Base-by-base conservation (phyloP, 495 filamentous ascomycete genomes). In the Cercophora samala region DNA sequence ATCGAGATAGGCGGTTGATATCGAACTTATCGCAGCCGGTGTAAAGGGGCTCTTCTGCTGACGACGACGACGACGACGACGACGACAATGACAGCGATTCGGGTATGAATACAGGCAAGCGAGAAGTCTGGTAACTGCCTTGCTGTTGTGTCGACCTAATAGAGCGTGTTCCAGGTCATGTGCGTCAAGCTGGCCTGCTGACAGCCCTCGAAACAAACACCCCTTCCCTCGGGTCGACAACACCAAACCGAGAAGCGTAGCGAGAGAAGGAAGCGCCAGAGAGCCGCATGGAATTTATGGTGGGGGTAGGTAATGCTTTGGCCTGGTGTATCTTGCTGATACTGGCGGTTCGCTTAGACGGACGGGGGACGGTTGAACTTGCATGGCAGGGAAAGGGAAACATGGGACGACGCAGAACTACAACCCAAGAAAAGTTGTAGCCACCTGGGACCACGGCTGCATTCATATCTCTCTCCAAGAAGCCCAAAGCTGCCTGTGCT, bases 321-420 rank as follows among this genome's bases (percentile, higher is more conserved):
- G 60, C 21, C 60, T 21, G 65, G 60, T 17, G 65, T 19, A 46
- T 46, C 37, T 13, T 13, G 37, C 37, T 46, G 37, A 46, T 17
- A 46, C 37, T 52, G 66, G 61, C 37, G 24, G 54, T n/a, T 29
- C 3, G 60, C 24, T 21, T 42, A 59, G 13, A 29, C 22, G 15
- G 37, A 29, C 17, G 19, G 18, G 19, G 18, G 13, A 51, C 9
- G 60, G 29, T 58, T 4, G n/a, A 51, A 13, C 17, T 23, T n/a
- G 66, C 66, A 67, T 67, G 61, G 66, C 55, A 58, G 22, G 58
- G 21, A 15, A 63, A 21, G 65, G 55, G 55, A 63, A 37, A 58
- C 9, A 29, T 24, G 21, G 58, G 19, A 46, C 15, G 15, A 46
- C 15, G 15, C 37, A 9, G 1, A 46, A 46, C 25, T 5, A 9